Base-by-base conservation (phyloP, 768 basidiomycete genomes). In the Postia placenta region DNA sequence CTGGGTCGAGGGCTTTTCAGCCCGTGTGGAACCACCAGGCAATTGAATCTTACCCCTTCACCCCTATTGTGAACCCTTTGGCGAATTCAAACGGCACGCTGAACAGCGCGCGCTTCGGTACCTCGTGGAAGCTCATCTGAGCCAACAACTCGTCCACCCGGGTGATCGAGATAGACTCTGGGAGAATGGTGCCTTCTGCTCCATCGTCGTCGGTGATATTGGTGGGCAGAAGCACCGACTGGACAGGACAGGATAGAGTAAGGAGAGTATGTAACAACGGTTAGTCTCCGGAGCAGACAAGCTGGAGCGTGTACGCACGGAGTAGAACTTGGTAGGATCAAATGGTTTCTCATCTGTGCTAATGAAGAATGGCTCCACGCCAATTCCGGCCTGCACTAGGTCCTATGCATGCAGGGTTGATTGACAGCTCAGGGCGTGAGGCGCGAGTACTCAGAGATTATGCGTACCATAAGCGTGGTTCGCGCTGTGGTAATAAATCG, bases 311-410 rank as follows among this genome's bases (percentile, higher is more conserved):
- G 36, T 7, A 30, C 81, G 45, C 51, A 92, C 91, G 7, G 83
- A 80, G 63, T 88, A 95, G 64, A 93, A 93, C 49, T 80, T 88
- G 20, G 74, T 67, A 3, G 81, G 61, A 44, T 89, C 80, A 52
- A 96, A 97, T 0, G 76, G 71, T 38, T 78, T 81, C 4, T 80
- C 77, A 3, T 74, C 65, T 0, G 78, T 79, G 47, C 80, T 80
- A 46, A 97, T 90, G 67, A 96, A 94, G 67, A 95, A 96, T 0
- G 93, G 91, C 53, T 92, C 87, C 36, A 96, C 72, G 5, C 75
- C 75, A 17, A 85, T 83, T 0, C 92, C 89, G 3, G 84, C 76
- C 68, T 91, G 86, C 9, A 75, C 74, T 44, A 95, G 70, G 61
- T 96, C 93, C 92, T 94, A 48, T 5, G 14, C 11, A n/a, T n/a